These are phyloP conservation scores for Coemansia sp. DNA, from an alignment of 371 early-diverging fungal species.

Conservation along the genomic window DNA sequence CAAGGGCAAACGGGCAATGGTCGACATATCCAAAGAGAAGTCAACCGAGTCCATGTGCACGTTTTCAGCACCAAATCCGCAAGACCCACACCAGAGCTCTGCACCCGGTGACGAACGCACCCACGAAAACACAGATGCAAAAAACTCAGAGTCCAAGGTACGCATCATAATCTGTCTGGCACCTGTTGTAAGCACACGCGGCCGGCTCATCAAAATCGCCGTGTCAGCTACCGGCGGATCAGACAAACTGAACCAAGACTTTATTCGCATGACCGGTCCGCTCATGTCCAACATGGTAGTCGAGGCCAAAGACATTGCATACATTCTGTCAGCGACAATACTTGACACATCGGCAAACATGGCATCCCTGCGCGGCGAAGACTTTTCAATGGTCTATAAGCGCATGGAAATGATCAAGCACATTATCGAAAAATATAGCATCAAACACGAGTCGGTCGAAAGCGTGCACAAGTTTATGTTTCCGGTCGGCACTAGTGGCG, in stretches of 20 bases:
- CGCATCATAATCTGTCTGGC: constrained; percentile 35
- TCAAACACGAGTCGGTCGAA: constrained; percentile 4
- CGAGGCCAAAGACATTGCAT: constrained; percentile 24
- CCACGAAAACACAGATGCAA: background rate
- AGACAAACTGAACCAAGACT: constrained; percentile 37
- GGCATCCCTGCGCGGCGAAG: constrained; percentile 37
- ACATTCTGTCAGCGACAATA: constrained; percentile 36
- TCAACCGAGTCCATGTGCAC: background rate
- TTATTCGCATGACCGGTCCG: constrained; percentile 44
- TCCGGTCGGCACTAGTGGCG: constrained; percentile 34
- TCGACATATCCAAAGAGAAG: background rate
- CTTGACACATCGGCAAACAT: constrained; percentile 48
- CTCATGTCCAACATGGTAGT: constrained; percentile 31
- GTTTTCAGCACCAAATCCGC: background rate
- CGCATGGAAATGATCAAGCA: constrained; percentile 32
- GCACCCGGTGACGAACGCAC: background rate
- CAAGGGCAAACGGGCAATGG: background rate
- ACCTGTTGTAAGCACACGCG: constrained; percentile 25
- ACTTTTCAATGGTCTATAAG: constrained; percentile 39
- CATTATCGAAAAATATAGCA: constrained; percentile 24
- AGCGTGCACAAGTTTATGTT: constrained; percentile 40
- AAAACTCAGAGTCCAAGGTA: background rate
- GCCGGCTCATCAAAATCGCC: constrained; percentile 33
- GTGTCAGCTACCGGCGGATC: constrained; percentile 33
- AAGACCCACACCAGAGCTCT: background rate